Conservation (phyloP, 106 monocot genomes). For the Acanthochlamys bracteata region DNA sequence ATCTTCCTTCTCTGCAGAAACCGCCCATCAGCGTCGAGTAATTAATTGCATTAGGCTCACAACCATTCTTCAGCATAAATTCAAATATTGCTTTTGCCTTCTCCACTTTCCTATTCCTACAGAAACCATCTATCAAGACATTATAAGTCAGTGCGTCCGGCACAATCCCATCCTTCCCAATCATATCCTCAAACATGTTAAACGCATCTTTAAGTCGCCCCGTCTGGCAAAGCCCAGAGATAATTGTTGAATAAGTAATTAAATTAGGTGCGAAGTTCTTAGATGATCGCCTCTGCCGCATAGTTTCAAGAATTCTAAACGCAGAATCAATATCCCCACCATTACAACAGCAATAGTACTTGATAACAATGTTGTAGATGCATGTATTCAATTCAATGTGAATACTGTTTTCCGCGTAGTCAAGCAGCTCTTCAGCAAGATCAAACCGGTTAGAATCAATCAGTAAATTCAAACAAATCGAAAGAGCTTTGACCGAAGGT, state of each 20-base stretch:
- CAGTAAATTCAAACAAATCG: conserved; percentile 56
- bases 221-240: conserved; percentile 40
- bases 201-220: conserved; percentile 68
- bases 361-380: conserved; percentile 66
- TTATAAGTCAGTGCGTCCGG: conserved; percentile 73
- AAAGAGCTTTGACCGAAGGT: conserved; percentile 61
- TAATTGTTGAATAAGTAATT: conserved; percentile 79
- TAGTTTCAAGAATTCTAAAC: conserved; percentile 34
- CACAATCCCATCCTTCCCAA: conserved; percentile 49
- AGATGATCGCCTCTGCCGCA: conserved; percentile 17
- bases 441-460: conserved; percentile 37
- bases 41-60: conserved; percentile 70
- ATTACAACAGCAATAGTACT: conserved; percentile 34
- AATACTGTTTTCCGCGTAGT: conserved; percentile 14
- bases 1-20: conserved; percentile 42
- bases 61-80: conserved; percentile 77
- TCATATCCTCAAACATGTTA: conserved; percentile 92
- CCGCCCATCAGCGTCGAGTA: conserved; percentile 76
- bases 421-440: conserved; percentile 35
- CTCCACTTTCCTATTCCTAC: conserved; percentile 48
- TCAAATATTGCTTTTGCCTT: conserved; percentile 43
- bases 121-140: conserved; percentile 73
- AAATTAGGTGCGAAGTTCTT: conserved; percentile 35
- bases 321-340: conserved; percentile 31
- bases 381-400: conserved; percentile 42